Evolutionary conservation across 495 filamentous ascomycete species (phyloP).

Genomic region (Tuber aestivum): DNA sequence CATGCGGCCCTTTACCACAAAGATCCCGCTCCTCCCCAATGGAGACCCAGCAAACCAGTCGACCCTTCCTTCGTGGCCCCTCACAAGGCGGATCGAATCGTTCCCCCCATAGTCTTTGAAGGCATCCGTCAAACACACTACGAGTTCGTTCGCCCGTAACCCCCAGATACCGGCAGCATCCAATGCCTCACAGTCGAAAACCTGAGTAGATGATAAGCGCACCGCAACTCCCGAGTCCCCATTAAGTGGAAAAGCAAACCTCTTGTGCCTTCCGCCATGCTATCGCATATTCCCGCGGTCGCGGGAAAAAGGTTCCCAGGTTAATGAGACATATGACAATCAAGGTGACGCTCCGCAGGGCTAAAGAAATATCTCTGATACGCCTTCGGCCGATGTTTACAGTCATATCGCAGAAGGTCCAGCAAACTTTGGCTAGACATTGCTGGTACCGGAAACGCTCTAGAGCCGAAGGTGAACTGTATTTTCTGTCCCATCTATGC

Average conservation of each 20-base stretch:
- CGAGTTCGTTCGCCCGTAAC: neutral
- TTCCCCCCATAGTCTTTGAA: neutral
- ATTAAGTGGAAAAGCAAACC: conserved; percentile 1
- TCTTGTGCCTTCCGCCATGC: conserved; percentile 13
- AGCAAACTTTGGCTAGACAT: neutral
- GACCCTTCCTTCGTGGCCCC: neutral
- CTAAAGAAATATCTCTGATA: neutral
- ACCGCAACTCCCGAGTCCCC: neutral
- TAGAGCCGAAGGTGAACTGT: conserved; percentile 8
- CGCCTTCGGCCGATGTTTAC: neutral
- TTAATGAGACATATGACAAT: conserved; percentile 18
- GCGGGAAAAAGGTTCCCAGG: neutral
- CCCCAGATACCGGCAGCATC: neutral
- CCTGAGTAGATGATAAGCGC: neutral
- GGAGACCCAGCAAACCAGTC: conserved; percentile 2
- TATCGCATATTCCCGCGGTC: neutral
- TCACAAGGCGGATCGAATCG: neutral
- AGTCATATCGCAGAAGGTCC: conserved; percentile 14
- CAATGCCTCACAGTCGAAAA: neutral
- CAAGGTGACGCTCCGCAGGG: conserved; percentile 5
- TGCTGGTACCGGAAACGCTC: neutral
- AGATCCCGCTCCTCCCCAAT: conserved; percentile 3
- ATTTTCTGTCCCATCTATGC: neutral
- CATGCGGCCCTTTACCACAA: neutral
- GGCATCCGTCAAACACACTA: neutral